Base-by-base conservation (phyloP, 2,329 filamentous ascomycete genomes). In the Alternaria viburni region DNA sequence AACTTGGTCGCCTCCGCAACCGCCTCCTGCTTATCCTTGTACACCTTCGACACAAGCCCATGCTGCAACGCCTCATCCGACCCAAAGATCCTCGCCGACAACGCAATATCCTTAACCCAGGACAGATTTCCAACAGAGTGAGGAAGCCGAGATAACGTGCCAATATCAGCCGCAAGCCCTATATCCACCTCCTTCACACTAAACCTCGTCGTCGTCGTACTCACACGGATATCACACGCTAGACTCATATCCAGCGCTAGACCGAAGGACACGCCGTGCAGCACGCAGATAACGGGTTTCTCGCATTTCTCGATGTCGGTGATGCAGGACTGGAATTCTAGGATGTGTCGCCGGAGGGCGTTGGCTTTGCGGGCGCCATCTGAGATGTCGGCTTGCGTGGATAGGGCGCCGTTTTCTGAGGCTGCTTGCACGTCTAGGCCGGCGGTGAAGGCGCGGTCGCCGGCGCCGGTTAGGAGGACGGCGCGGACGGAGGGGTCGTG, bases 131-230 rank as follows among this genome's bases (percentile, higher is more conserved):
- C 89, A 5, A 93, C 90, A 28, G 90, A 82, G 77, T 93, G 92
- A 50, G 92, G 92, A 44, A 95, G 84, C 1, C 92, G 87, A 0
- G 88, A 87, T 12, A 94, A 83, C 1, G 91, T 93, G 51, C 92
- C 92, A 51, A 95, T 89, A 74, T 95, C 92, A 23, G 92, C 92
- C 0, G 92, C 91, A 54, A 95, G 81, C 3, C 92, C 92, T 65
- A 95, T 93, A 74, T 94, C 91, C 54, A 95, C 91, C 80, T 95
- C 92, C 76, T 94, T 93, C 66, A 95, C 90, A 30, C 89, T 84
- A 73, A 94, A 87, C 64, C 85, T 85, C 2, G 88, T 85, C 70
- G 88, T 85, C 45, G 82, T 79, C 0, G 88, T 83, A 71, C 86
- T 88, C 68, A 94, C 82, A 52, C 92, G 87, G 59, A 95, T 86